Base-by-base conservation (phyloP, 1,284 basidiomycete genomes). In the Leccinum proliferum region DNA sequence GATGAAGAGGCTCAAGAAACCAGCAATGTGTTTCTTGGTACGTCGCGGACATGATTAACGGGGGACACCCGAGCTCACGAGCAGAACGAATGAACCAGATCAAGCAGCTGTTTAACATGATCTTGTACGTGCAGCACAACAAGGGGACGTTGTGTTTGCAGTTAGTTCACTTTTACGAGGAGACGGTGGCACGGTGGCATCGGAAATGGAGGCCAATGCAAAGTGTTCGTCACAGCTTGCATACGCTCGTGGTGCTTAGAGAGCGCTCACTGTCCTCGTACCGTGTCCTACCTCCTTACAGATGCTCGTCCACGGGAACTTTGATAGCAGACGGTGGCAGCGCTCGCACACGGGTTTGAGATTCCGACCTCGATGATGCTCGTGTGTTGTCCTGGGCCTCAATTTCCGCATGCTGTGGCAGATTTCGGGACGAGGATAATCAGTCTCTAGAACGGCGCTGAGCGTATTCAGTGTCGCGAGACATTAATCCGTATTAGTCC, bases 131-230 rank as follows among this genome's bases (percentile, higher is more conserved):
- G 9, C 72, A 77, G 55, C 76, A 77, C 63, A 89, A 88, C 68
- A 88, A 90, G 72, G 84, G 85, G 62, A 88, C 88, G 0, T 81
- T 85, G 0, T 80, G 81, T 66, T 68, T 90, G 64, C 88, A 87
- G 73, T 79, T 90, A 34, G 79, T 87, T 1, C 87, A 89, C 68
- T 89, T 88, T 67, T 79, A 80, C 63, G 78, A 82, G 53, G 81
- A 77, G 1, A 64, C 29, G 0, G 73, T 83, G 34, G 34, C 34
- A 34, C 34, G 34, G 34, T 34, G n/a, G 85, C 85, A 4, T 83
- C 82, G 0, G 85, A 87, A 67, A 73, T 87, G 67, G 85, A 86
- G 70, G 83, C 84, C 6, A 87, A 86, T 68, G 78, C 80, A 46
- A 86, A 82, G 70, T 85, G 85, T 84, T 69, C n/a, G 64, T 66